Base-by-base conservation (phyloP, 208 protist genomes). In the Leishmania arabica region DNA sequence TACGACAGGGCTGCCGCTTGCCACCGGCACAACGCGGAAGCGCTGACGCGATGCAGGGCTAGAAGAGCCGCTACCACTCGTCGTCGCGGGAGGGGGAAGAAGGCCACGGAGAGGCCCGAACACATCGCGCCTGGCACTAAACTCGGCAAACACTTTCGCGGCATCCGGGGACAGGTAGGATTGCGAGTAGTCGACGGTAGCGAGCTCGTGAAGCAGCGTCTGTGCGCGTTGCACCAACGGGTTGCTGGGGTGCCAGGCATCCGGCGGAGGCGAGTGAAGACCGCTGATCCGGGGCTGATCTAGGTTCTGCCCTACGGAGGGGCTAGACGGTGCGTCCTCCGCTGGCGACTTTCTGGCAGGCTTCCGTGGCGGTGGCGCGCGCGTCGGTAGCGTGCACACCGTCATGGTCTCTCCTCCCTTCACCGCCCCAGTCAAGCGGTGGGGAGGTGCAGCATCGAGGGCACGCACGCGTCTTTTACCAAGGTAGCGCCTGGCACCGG, bases 81-180 rank as follows among this genome's bases (percentile, higher is more conserved):
- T 68, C 49, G 42, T 68, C 70, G 42, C n/a, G 7, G 77, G 58
- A 5, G 60, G 40, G 13, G 82, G 85, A 58, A 91, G 85, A 42
- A 64, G 45, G 51, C 56, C 51, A 17, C 79, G 69, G 27, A 91
- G 80, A 15, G 84, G 85, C 4, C 85, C 80, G 17, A 91, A 71
- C 11, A 91, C 75, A 60, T 87, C 81, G 6, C 76, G 80, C 11
- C 65, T 72, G 7, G 78, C 77, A 3, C 71, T 80, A 75, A 85
- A 82, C 31, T 60, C 72, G 2, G 68, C 73, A 56, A 64, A 79
- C 60, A n/a, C 70, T 42, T 47, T 75, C 42, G 65, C 74, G 1
- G 70, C 71, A 9, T 77, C 76, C 54, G 64, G 15, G 15, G 49
- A 31, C 21, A 24, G 7, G 34, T 19, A n/a, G 15, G 21, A n/a